Base-by-base conservation (phyloP, 2,329 filamentous ascomycete species). In the Aspergillus udagawae region DNA sequence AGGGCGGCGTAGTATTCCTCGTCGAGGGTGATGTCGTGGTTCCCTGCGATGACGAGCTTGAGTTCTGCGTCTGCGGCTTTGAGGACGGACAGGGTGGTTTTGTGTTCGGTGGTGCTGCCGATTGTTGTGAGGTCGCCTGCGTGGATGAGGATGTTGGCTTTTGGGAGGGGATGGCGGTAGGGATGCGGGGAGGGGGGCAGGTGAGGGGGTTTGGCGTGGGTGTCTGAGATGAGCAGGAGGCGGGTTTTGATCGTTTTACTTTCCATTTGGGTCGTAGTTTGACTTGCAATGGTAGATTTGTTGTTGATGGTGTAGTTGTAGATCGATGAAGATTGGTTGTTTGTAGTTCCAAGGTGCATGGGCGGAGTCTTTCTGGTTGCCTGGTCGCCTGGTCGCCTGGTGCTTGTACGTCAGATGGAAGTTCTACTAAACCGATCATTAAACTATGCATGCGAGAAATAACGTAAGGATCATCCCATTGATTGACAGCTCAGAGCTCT, bases 11-110 rank as follows among this genome's bases (percentile, higher is more conserved):
- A 83, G 65, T 80, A 83, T 0, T 70, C 68, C 42, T 75, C 72
- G 60, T 87, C 83, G 1, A 87, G 75, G 3, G 79, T 81, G 47
- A 85, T 73, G 64, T 86, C 84, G 69, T 87, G 85, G 64, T 87
- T 87, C 0, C 85, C 85, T 0, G 84, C 80, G 58, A 87, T 86
- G 21, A 87, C 80, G 25, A 87, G 73, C 64, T 86, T 87, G 4
- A 87, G 68, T 14, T 35, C 32, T 35, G 83, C 83, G 14, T 81
- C 71, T 38, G 83, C 77, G 1, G 64, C 63, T 12, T 71, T 68
- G 6, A 86, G 73, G 70, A 83, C 76, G 4, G 75, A 64, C 14
- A 85, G 63, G 2, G 79, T 77, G 10, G 64, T 58, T 67, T 77
- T 79, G 9, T 35, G 32, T 35, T 35, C 12, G 1, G 1, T 2